phyloP scores from a whole-genome alignment of 768 basidiomycete species.

The Glaciozyma martinii region DNA sequence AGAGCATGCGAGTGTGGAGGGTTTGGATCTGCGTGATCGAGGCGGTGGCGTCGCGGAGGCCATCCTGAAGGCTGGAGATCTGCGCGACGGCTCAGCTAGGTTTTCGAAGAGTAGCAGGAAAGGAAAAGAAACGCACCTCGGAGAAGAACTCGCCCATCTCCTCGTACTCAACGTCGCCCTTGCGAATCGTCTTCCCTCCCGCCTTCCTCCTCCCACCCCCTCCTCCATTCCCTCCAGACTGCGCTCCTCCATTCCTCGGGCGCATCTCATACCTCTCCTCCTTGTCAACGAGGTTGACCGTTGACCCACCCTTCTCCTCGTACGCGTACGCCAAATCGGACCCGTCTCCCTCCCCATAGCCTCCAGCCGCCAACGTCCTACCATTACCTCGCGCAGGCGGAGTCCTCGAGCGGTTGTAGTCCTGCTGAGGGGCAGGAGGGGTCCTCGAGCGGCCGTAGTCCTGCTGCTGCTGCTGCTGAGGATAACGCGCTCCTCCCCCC shows the following conservation, averaged over 20 bases:
- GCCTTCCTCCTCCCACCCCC: background rate
- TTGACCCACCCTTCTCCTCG: conserved; percentile 12
- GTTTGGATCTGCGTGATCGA: conserved; percentile 27
- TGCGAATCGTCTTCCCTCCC: conserved; percentile 4
- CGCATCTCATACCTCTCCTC: background rate
- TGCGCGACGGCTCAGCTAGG: background rate
- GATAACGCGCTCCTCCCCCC: no score
- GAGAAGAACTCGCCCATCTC: conserved; percentile 21
- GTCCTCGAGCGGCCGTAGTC: background rate
- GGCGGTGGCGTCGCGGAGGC: conserved; percentile 7
- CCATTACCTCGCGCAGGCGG: background rate
- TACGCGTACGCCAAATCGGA: background rate
- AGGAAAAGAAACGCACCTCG: conserved; percentile 2
- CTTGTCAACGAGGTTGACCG: conserved; percentile 15
- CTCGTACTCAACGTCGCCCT: conserved; percentile 15
- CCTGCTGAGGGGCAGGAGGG: background rate
- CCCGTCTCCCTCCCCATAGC: no score
- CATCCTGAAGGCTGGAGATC: conserved; percentile 16
- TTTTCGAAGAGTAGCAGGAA: no score
- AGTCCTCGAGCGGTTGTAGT: background rate
- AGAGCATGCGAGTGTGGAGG: conserved; percentile 33
- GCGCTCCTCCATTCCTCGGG: background rate
- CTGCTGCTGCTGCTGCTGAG: no score
- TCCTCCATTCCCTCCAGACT: background rate
- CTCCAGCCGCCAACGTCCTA: background rate